Conservation (phyloP, 805 yeast genomes). For the Candida sakaeoensis region DNA sequence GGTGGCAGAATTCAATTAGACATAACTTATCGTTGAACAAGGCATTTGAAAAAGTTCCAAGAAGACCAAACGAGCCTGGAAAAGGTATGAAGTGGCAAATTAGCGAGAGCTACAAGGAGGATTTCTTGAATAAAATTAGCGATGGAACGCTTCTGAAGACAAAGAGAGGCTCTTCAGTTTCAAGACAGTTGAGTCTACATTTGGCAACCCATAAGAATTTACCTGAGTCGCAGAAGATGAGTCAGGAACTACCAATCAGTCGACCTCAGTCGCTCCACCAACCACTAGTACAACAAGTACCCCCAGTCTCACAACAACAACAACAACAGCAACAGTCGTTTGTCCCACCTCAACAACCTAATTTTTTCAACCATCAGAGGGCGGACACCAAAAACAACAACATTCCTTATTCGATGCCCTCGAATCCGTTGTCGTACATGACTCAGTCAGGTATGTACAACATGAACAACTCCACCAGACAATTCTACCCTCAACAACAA, state of each 20-base stretch:
- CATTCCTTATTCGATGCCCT: slow-evolving; percentile 11
- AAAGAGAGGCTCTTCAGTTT: slow-evolving; percentile 76
- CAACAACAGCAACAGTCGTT: slow-evolving; percentile 9
- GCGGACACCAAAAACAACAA: slow-evolving; percentile 1
- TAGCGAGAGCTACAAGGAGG: slow-evolving; percentile 76
- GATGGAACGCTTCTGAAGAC: slow-evolving; percentile 71
- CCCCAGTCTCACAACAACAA: slow-evolving; percentile 12
- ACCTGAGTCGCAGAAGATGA: slow-evolving; percentile 40
- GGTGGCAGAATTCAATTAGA: slow-evolving; percentile 98
- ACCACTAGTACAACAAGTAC: background rate
- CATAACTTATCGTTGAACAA: slow-evolving; percentile 92
- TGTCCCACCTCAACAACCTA: slow-evolving; percentile 7
- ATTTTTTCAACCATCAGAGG: slow-evolving; percentile 7
- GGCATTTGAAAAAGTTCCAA: slow-evolving; percentile 96
- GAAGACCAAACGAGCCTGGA: slow-evolving; percentile 95
- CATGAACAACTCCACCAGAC: slow-evolving; percentile 2
- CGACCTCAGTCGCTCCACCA: slow-evolving; percentile 15
- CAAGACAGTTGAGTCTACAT: slow-evolving; percentile 75
- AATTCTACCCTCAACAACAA: slow-evolving; percentile 8
- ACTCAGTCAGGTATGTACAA: slow-evolving; percentile 8
- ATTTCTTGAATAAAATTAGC: slow-evolving; percentile 75
- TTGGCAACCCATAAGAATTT: slow-evolving; percentile 54
- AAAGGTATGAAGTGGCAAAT: slow-evolving; percentile 99
- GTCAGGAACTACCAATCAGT: slow-evolving; percentile 5
- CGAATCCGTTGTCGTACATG: slow-evolving; percentile 21